A percentile compares a stretch with the other conserved stretches of the same genome.
Conservation (phyloP, 371 early-diverging fungal species). For the Rhizopus delemar region DNA sequence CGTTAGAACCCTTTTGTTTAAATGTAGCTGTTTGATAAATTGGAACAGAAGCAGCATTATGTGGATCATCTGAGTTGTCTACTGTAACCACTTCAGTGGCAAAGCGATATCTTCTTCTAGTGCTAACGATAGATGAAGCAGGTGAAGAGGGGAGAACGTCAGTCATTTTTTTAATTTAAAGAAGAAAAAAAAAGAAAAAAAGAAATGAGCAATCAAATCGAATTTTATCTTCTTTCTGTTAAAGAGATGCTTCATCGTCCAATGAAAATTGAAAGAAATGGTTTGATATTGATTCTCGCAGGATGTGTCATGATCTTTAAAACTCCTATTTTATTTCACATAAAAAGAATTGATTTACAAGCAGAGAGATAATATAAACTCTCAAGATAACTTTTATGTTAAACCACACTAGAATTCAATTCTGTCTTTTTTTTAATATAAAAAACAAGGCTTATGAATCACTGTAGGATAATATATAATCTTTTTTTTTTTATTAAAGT, state of each 20-base stretch:
- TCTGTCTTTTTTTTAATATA: not conserved
- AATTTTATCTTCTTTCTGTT: not conserved
- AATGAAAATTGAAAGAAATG: constrained; percentile 1
- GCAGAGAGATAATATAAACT: not conserved
- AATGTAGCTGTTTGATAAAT: constrained; percentile 97
- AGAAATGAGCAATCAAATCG: constrained; percentile 1
- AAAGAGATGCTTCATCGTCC: constrained; percentile 6
- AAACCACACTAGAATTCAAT: no score
- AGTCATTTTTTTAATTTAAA: constrained; percentile 22
- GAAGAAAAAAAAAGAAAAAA: constrained; percentile 9
- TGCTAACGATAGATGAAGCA: constrained; percentile 32
- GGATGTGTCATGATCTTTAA: not conserved
- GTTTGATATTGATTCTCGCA: constrained; percentile 1
- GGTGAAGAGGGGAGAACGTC: constrained; percentile 36
- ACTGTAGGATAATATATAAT: no score
- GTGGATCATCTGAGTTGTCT: constrained; percentile 80
- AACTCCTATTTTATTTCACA: not conserved
- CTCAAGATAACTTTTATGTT: not conserved
- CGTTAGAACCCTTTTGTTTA: constrained; percentile 79
- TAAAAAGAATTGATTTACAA: not conserved
- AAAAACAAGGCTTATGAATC: no score
- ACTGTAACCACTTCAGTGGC: constrained; percentile 89
- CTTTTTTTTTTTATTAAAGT: no score
- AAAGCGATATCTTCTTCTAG: constrained; percentile 67
- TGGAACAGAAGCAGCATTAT: constrained; percentile 90